Base-by-base conservation (phyloP, 1,284 basidiomycete genomes). In the Lentinula novae-zelandiae region DNA sequence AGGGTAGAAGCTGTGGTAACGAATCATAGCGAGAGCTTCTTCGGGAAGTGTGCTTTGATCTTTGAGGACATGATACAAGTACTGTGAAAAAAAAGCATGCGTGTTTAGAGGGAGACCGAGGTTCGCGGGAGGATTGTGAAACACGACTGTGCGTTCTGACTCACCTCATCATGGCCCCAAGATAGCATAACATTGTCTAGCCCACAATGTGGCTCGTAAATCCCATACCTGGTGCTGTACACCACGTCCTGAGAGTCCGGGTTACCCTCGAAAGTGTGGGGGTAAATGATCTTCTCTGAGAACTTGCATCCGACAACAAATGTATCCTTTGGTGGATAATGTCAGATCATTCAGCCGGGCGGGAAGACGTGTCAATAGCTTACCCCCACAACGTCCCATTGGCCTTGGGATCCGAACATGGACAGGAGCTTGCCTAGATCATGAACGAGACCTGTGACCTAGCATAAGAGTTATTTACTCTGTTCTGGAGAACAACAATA, bases 1-100 rank as follows among this genome's bases (percentile, higher is more conserved):
- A n/a, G 81, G 82, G 67, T 96, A 96, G 81, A 96, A 96, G 67
- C 89, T 92, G 77, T 96, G 94, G 74, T 93, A 96, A 31, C 94
- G 86, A 70, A 96, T 93, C 94, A 96, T 96, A 31, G 90, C 87
- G 40, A 96, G 80, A 0, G 82, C 94, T 68, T 92, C 93, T 58
- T 84, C 82, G 0, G 94, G 94, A 0, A 96, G 85, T n/a, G 81
- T 82, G 67, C 83, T 85, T 70, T 92, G 90, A 66, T 86, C 85
- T 72, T 90, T 91, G 59, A 91, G 74, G 63, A 92, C 86, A 65
- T 89, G 77, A 71, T 91, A 92, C 7, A 92, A 76, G 69, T 92
- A 92, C 89, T 91, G 65, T 39, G 27, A 56, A 54, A 34, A 34
- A 13, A 55, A 57, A 50, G 27, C 22, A 42, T 22, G 15, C n/a